Percentiles rank a stretch among this genome's conserved stretches.
Evolutionary conservation across 768 basidiomycete genomes (phyloP).

Genomic region (Suillus placidus): DNA sequence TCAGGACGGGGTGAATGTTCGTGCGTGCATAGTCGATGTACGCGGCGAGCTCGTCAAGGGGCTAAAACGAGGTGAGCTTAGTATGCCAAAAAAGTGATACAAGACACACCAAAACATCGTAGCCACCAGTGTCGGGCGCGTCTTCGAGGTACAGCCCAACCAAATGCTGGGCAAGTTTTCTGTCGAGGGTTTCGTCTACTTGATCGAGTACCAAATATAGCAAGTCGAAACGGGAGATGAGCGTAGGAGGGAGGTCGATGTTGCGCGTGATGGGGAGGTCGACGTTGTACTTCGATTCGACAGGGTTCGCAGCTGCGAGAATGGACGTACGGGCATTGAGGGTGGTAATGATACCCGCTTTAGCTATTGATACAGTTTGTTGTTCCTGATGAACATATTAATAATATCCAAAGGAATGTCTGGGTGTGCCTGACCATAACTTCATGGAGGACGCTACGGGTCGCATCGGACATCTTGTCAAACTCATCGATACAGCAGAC

Average conservation of each 20-base stretch:
- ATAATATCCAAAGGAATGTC: neutral
- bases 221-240: conserved; percentile 97
- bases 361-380: conserved; percentile 99
- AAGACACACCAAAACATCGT: conserved; percentile 74
- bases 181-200: conserved; percentile 86
- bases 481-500: conserved; percentile 99
- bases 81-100: neutral
- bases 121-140: conserved; percentile 60
- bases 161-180: conserved; percentile 87
- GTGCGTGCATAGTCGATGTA: conserved; percentile 94
- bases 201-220: conserved; percentile 95
- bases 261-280: conserved; percentile 91
- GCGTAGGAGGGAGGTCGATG: conserved; percentile 95
- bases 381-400: conserved; percentile 69
- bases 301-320: conserved; percentile 95
- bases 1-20: conserved; percentile 83
- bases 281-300: conserved; percentile 93
- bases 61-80: conserved; percentile 47
- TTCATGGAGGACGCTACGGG: conserved; percentile 97
- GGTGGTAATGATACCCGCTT: conserved; percentile 98
- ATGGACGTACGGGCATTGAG: conserved; percentile 98
- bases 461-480: conserved; percentile 98
- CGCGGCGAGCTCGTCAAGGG: conserved; percentile 85
- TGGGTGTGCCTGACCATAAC: conserved; percentile 72
- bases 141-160: conserved; percentile 96